Base-by-base conservation (phyloP, 352 stramenopile species). In the Globisporangium paroecandrum region DNA sequence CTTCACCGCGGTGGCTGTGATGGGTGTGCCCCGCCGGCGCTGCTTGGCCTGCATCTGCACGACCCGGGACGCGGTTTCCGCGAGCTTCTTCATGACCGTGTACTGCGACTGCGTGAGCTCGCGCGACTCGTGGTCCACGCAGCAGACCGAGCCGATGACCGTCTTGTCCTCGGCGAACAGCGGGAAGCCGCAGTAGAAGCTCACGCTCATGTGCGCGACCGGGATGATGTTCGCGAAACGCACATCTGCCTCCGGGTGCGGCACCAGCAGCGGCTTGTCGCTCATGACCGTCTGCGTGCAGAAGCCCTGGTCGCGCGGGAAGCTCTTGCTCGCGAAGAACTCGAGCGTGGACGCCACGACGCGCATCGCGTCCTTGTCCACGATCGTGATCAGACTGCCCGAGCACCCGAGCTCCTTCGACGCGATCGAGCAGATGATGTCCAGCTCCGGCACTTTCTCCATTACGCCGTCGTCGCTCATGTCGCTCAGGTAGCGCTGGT, bases 131-230 rank as follows among this genome's bases (percentile, higher is more conserved):
- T 65, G 69, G 63, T 87, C 79, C 8, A 87, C 70, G 64, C 81
- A 91, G 65, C 83, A 91, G 41, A 93, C 66, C 3, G 77, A 79
- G 3, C 83, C 85, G 59, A 93, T 87, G 57, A 87, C 69, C 9
- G 77, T 84, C 36, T 51, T 58, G 61, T 87, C 71, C 1, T 72
- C 64, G 2, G 75, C 70, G 8, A 86, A 20, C 29, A 93, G 61
- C n/a, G 85, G 85, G 62, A 93, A 91, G 10, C 85, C 85, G 73
- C 81, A 91, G 80, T 93, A 91, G 71, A 90, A 93, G 66, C 79
- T 83, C 51, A 79, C 74, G 13, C 72, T 60, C 8, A 70, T 58
- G 49, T 74, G 70, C 29, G 87, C 72, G 43, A 66, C 54, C 24
- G 73, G 69, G 63, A 79, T 76, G 29, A 78, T 68, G 64, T 61